Percentiles rank a stretch among this genome's conserved stretches.
These are phyloP conservation scores for Arthrinium puccinioides DNA, from an alignment of 2,329 filamentous ascomycete genomes.

Conservation along the genomic window DNA sequence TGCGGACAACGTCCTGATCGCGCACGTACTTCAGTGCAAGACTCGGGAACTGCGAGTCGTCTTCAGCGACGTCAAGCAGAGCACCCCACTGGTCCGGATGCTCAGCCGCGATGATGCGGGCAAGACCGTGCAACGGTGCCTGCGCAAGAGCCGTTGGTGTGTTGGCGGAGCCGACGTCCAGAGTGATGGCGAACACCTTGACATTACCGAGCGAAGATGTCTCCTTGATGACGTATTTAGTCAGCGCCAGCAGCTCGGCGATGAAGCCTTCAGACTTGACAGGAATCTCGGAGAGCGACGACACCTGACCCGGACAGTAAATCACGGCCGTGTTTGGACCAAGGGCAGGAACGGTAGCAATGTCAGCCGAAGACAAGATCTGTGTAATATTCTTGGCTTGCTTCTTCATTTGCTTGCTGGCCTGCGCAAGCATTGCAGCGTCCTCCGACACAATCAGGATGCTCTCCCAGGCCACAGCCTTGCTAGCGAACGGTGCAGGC, in stretches of 20 bases:
- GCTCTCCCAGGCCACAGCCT: conserved; percentile 11
- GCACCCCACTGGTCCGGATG: conserved; percentile 28
- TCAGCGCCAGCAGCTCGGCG: conserved; percentile 7
- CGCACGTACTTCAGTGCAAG: conserved; percentile 29
- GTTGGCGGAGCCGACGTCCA: not conserved
- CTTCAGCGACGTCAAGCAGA: conserved; percentile 19
- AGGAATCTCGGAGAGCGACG: conserved; percentile 5
- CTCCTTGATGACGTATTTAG: conserved; percentile 2
- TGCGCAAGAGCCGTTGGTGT: conserved; percentile 23
- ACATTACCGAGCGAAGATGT: not conserved
- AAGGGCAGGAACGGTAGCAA: not conserved
- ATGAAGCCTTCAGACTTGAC: conserved; percentile 6
- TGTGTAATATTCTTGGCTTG: not conserved
- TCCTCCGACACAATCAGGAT: conserved; percentile 19
- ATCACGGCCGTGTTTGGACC: conserved; percentile 7
- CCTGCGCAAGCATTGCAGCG: conserved; percentile 9
- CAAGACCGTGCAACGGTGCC: conserved; percentile 25
- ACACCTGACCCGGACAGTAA: conserved; percentile 9
- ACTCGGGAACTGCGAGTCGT: conserved; percentile 22
- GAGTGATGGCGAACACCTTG: conserved; percentile 5
- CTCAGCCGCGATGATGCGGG: conserved; percentile 29
- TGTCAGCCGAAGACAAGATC: not conserved
- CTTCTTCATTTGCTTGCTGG: conserved; percentile 6
- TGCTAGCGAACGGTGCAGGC: conserved; percentile 23
- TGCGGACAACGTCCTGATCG: conserved; percentile 26